Conservation (phyloP, 2,329 filamentous ascomycete species). For the Alternaria alternata region DNA sequence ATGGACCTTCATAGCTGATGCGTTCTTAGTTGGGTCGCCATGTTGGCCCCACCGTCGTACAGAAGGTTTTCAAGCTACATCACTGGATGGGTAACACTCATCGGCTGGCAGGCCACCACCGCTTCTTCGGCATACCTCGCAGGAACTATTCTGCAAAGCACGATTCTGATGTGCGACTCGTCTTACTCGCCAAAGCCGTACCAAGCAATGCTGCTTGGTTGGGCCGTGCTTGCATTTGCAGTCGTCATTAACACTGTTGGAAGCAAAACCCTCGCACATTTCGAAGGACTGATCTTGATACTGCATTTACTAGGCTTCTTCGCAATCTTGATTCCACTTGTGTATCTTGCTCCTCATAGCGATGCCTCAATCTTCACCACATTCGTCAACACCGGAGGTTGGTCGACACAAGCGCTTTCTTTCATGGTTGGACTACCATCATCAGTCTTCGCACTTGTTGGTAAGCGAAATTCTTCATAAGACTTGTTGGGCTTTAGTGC, state of each 20-base stretch:
- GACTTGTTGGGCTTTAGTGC: background rate
- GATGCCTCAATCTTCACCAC: conserved; percentile 47
- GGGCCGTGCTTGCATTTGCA: conserved; percentile 49
- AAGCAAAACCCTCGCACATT: conserved; percentile 51
- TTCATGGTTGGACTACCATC: conserved; percentile 12
- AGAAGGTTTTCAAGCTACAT: conserved; percentile 22
- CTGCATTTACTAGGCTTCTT: conserved; percentile 60
- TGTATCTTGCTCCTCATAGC: conserved; percentile 19
- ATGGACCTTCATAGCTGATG: background rate
- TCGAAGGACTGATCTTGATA: conserved; percentile 56
- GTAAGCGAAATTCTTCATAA: background rate
- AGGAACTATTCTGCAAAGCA: conserved; percentile 14
- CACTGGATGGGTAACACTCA: conserved; percentile 22
- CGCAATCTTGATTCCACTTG: conserved; percentile 51
- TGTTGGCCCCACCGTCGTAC: conserved; percentile 54
- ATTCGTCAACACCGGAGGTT: conserved; percentile 55
- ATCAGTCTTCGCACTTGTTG: conserved; percentile 6
- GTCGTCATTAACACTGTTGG: conserved; percentile 53
- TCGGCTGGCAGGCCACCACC: conserved; percentile 24
- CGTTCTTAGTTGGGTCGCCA: conserved; percentile 13
- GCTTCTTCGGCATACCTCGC: conserved; percentile 13
- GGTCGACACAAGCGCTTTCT: conserved; percentile 6
- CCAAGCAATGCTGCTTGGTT: conserved; percentile 58
- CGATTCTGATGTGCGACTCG: conserved; percentile 7
- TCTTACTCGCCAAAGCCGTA: conserved; percentile 48